Percentiles rank a stretch among this genome's conserved stretches.
phyloP scores from a whole-genome alignment of 495 filamentous ascomycete genomes.

The Neurospora sp. region DNA sequence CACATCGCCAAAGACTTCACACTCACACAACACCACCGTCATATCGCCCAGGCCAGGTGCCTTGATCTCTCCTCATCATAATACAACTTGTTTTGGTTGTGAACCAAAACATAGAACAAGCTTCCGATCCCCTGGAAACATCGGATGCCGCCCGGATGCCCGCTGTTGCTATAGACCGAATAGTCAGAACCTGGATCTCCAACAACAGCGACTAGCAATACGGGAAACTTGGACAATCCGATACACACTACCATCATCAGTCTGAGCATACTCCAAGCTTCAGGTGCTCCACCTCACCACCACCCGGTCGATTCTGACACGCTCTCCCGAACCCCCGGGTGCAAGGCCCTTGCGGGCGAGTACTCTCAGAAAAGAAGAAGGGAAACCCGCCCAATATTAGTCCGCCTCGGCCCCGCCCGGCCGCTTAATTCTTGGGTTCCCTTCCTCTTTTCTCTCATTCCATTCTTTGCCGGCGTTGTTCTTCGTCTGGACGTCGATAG shows the following conservation, averaged over 20 bases:
- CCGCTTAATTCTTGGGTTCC: conserved; percentile 14
- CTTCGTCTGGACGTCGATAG: conserved; percentile 37
- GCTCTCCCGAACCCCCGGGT: conserved; percentile 16
- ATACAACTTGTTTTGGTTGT: not conserved
- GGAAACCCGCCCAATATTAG: conserved; percentile 29
- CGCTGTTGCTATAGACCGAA: conserved; percentile 37
- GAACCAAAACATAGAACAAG: not conserved
- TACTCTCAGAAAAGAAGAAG: not conserved
- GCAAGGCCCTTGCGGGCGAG: conserved; percentile 20
- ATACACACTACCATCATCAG: conserved; percentile 8
- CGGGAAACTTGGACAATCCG: not conserved
- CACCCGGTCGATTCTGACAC: conserved; percentile 29
- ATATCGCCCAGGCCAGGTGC: not conserved
- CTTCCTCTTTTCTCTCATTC: conserved; percentile 18
- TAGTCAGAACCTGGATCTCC: conserved; percentile 36
- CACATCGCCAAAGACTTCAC: not conserved
- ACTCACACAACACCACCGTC: not conserved
- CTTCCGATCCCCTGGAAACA: conserved; percentile 8
- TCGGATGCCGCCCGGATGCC: conserved; percentile 38
- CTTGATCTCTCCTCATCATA: not conserved
- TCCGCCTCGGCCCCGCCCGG: conserved; percentile 22
- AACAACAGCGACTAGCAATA: conserved; percentile 13
- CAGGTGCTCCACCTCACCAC: conserved; percentile 6
- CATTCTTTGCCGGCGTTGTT: conserved; percentile 26
- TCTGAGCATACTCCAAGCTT: too few species aligned